Conservation (phyloP, 2,329 filamentous ascomycete species). For the Hymenoscyphus salicellus region DNA sequence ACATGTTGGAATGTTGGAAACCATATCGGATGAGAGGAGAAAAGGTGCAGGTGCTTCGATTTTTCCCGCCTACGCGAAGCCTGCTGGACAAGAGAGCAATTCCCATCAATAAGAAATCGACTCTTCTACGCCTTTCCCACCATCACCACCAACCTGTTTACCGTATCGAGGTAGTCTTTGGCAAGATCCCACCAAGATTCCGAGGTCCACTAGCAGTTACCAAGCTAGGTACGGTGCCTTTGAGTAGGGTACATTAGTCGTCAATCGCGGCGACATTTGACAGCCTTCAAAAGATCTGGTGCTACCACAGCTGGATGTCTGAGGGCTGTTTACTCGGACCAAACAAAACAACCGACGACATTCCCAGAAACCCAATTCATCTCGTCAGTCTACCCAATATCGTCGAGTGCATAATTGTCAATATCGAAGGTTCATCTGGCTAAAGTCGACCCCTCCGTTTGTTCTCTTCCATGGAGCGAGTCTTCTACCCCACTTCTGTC, state of each 20-base stretch:
- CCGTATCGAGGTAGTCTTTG: too few species aligned
- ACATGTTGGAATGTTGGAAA: slow-evolving; percentile 8
- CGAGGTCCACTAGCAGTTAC: too few species aligned
- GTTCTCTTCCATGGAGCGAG: not conserved
- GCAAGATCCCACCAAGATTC: too few species aligned
- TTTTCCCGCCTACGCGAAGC: not conserved
- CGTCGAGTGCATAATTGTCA: not conserved
- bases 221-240: too few species aligned
- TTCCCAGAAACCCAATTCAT: not conserved
- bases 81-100: not conserved
- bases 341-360: not conserved
- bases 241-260: too few species aligned
- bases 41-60: not conserved
- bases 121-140: not conserved
- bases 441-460: not conserved
- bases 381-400: too few species aligned
- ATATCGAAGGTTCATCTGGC: not conserved
- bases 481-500: slow-evolving; percentile 7
- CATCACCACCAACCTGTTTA: too few species aligned
- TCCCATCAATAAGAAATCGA: slow-evolving; percentile 1
- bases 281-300: not conserved
- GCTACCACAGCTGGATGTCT: not conserved
- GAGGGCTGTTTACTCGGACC: not conserved
- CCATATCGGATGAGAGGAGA: slow-evolving; percentile 3
- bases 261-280: not conserved